Conservation (phyloP, 2,329 filamentous ascomycete genomes). For the Penicillium psychrosexuale region DNA sequence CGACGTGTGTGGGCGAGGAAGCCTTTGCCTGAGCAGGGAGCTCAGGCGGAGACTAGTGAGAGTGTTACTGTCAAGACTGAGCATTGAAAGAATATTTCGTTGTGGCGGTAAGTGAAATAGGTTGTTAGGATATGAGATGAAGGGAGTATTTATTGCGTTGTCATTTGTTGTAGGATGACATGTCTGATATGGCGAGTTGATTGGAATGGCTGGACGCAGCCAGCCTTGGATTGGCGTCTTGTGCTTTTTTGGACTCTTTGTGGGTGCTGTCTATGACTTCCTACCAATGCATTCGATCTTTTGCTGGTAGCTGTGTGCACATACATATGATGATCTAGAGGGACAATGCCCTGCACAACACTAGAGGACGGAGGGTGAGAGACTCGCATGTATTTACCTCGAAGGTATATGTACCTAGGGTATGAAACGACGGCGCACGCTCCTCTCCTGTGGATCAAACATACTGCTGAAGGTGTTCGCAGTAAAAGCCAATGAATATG, state of each 20-base stretch:
- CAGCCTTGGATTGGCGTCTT: background rate
- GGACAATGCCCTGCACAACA: background rate
- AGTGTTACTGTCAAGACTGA: background rate
- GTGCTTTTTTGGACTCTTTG: background rate
- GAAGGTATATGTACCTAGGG: background rate
- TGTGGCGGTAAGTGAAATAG: background rate
- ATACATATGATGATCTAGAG: background rate
- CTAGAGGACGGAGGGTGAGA: background rate
- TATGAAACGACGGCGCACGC: background rate
- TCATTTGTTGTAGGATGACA: background rate
- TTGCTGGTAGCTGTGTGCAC: background rate
- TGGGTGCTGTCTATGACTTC: background rate
- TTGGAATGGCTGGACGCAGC: background rate
- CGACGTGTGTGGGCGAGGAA: slow-evolving; percentile 19
- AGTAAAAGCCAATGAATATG: background rate
- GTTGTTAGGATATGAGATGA: background rate
- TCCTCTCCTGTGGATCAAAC: background rate
- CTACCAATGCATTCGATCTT: background rate
- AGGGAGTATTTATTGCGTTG: background rate
- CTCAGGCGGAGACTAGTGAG: background rate
- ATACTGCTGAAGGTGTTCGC: background rate
- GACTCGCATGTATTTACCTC: background rate
- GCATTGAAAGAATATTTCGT: background rate
- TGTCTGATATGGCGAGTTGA: background rate
- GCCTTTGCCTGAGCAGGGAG: background rate